Evolutionary conservation across 208 protist genomes (phyloP).

Genomic region (Leishmania guyanensis): DNA sequence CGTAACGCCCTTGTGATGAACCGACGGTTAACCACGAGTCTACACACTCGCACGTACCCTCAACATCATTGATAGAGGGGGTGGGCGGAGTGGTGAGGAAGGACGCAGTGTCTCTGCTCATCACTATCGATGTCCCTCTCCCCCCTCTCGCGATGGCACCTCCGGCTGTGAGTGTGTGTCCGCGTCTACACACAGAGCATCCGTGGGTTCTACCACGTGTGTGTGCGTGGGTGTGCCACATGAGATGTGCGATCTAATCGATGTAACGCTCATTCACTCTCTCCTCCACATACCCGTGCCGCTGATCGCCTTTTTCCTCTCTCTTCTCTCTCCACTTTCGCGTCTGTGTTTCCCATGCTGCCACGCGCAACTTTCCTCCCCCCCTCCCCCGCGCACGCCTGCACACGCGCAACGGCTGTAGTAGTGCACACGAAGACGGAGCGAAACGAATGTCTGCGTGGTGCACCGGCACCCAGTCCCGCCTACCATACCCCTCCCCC

Average conservation of each 20-base stretch:
- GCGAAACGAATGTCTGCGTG: not conserved
- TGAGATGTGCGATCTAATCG: not conserved
- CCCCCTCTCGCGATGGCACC: not conserved
- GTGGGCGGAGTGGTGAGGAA: not conserved
- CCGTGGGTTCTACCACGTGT: not conserved
- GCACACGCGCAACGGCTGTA: not conserved
- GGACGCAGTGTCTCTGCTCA: not conserved
- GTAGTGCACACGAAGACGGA: not conserved
- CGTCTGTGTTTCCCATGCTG: not conserved
- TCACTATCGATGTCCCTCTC: not conserved
- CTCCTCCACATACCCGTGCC: not conserved
- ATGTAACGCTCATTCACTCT: not conserved
- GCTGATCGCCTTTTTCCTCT: not conserved
- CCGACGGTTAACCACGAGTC: not conserved
- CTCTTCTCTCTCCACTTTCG: not conserved
- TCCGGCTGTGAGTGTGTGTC: not conserved
- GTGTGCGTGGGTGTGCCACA: not conserved
- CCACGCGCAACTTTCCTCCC: no score
- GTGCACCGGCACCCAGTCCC: not conserved
- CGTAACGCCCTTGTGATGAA: not conserved
- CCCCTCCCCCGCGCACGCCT: not conserved
- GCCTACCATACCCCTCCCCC: not conserved
- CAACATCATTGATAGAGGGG: not conserved
- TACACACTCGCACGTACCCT: not conserved
- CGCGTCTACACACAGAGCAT: not conserved